Evolutionary conservation across 371 early-diverging fungal genomes (phyloP).

Genomic region (Rhizopus microsporus): DNA sequence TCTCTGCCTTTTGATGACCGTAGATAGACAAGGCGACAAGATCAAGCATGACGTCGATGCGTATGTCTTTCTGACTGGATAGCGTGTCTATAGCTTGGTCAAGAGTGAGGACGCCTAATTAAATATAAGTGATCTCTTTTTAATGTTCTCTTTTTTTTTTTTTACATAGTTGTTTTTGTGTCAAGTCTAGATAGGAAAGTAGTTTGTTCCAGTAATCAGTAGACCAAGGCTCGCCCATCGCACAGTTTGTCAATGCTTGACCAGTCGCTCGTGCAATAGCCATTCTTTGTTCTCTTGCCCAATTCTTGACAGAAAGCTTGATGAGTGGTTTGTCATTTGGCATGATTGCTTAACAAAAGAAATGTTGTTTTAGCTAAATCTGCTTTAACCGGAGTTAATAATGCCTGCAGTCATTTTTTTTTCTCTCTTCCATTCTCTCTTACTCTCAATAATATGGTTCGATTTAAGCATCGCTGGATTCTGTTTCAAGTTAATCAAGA

Average conservation of each 20-base stretch:
- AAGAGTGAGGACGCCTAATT: conserved; percentile 2
- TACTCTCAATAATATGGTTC: conserved; percentile 33
- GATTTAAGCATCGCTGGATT: conserved; percentile 52
- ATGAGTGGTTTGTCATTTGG: conserved; percentile 18
- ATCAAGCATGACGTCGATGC: conserved; percentile 39
- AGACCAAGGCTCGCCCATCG: conserved; percentile 28
- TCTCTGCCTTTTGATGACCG: conserved; percentile 11
- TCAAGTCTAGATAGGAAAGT: conserved; percentile 25
- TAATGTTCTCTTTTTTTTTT: background rate
- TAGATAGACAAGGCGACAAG: conserved; percentile 27
- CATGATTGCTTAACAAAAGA: background rate
- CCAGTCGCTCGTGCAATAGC: conserved; percentile 31
- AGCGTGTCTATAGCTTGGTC: conserved; percentile 21
- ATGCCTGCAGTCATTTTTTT: background rate
- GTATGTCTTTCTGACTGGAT: conserved; percentile 31
- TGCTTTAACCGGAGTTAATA: background rate
- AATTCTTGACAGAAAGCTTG: conserved; percentile 25
- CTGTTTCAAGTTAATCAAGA: conserved; percentile 44
- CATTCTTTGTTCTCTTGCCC: conserved; percentile 27
- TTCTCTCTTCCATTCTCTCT: background rate
- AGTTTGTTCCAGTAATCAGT: conserved; percentile 28
- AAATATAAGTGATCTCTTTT: background rate
- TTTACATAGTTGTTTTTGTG: conserved; percentile 31
- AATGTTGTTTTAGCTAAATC: background rate
- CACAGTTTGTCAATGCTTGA: conserved; percentile 22